These are phyloP conservation scores for Daldinia bambusicola DNA, from an alignment of 495 filamentous ascomycete species.

Conservation along the genomic window DNA sequence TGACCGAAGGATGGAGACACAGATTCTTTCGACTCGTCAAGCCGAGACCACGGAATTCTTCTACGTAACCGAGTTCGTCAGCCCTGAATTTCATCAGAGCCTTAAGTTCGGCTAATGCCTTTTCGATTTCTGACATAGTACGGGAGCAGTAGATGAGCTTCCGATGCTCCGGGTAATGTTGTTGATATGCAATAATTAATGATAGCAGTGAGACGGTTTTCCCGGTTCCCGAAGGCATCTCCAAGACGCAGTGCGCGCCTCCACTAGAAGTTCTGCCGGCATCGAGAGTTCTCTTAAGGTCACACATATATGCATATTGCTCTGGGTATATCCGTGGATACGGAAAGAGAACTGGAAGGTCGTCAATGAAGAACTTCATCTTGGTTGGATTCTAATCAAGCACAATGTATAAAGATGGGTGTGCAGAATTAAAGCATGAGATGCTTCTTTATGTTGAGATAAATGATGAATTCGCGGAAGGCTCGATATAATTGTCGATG, in stretches of 20 bases:
- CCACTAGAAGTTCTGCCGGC: conserved; percentile 66
- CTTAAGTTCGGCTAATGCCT: conserved; percentile 91
- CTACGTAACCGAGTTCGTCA: conserved; percentile 83
- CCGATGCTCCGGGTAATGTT: conserved; percentile 86
- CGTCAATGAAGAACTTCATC: conserved; percentile 99
- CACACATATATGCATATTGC: conserved; percentile 84
- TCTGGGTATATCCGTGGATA: conserved; percentile 97
- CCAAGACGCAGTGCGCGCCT: conserved; percentile 83
- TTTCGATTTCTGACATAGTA: conserved; percentile 95
- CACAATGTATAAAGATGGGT: neutral
- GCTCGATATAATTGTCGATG: neutral
- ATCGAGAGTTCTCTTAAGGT: conserved; percentile 96
- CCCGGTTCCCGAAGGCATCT: conserved; percentile 99
- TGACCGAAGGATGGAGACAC: conserved; percentile 95
- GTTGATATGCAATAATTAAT: conserved; percentile 95
- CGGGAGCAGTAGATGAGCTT: conserved; percentile 99
- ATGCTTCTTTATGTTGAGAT: neutral
- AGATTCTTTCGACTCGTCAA: conserved; percentile 97
- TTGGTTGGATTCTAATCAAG: conserved; percentile 42
- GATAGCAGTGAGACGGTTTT: conserved; percentile 97
- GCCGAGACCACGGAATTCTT: conserved; percentile 92
- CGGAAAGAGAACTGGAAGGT: conserved; percentile 93
- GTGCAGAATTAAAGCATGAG: neutral
- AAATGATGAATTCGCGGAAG: neutral
- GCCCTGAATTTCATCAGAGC: conserved; percentile 92